Conservation (phyloP, 805 yeast species). For the Saccharomyces eubayanus region DNA sequence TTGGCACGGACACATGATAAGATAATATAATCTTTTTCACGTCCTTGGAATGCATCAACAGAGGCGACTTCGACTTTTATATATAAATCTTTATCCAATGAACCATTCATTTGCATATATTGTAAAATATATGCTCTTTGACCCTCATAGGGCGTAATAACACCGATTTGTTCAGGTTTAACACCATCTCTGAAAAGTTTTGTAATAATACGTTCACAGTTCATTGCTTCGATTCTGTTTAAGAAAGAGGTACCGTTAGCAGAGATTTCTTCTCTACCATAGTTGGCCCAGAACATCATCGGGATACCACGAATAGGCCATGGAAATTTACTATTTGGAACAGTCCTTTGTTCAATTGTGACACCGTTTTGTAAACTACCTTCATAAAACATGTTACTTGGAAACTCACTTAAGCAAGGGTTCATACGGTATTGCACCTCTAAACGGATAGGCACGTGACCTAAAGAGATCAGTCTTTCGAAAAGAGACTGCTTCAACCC, state of each 20-base stretch:
- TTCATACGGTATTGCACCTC: constrained; percentile 96
- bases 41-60: constrained; percentile 98
- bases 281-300: constrained; percentile 93
- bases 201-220: constrained; percentile 71
- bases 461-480: constrained; percentile 74
- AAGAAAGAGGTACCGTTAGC: constrained; percentile 72
- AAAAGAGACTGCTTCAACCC: constrained; percentile 82
- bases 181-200: constrained; percentile 70
- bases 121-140: constrained; percentile 77
- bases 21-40: constrained; percentile 89
- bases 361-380: constrained; percentile 91
- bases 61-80: constrained; percentile 77
- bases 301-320: constrained; percentile 83
- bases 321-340: constrained; percentile 58
- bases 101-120: constrained; percentile 66
- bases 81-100: constrained; percentile 57
- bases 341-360: constrained; percentile 59
- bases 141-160: constrained; percentile 91
- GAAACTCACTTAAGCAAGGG: constrained; percentile 77
- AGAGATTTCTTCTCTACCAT: constrained; percentile 83
- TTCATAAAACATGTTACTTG: constrained; percentile 87
- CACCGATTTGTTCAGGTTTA: constrained; percentile 75
- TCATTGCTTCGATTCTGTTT: constrained; percentile 84
- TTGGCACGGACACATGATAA: constrained; percentile 93
- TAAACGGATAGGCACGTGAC: constrained; percentile 75